Evolutionary conservation across 2,329 filamentous ascomycete species (phyloP).

Genomic region (Aschersonia sp.): DNA sequence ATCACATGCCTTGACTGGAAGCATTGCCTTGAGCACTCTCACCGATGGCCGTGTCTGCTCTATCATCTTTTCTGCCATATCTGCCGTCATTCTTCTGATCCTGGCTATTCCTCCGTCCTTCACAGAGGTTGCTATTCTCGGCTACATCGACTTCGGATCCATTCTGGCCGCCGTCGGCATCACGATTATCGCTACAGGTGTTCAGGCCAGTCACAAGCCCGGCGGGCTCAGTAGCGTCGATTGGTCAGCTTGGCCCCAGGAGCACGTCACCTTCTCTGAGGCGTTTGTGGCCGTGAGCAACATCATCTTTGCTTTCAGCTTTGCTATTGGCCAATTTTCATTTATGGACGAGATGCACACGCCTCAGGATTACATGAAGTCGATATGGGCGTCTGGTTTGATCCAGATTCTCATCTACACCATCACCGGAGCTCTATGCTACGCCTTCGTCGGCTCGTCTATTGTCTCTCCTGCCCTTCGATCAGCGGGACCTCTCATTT

Average conservation of each 20-base stretch:
- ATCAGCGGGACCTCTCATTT: slow-evolving; percentile 37
- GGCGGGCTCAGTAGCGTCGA: slow-evolving; percentile 9
- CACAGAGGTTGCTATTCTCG: slow-evolving; percentile 24
- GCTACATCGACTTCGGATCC: slow-evolving; percentile 36
- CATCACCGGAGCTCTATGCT: slow-evolving; percentile 46
- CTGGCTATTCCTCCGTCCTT: slow-evolving; percentile 25
- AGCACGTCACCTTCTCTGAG: slow-evolving; percentile 26
- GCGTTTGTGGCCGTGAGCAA: slow-evolving; percentile 44
- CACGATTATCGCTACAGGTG: slow-evolving; percentile 45
- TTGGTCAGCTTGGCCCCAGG: slow-evolving; percentile 21
- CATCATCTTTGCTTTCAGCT: slow-evolving; percentile 51
- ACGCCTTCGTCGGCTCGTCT: slow-evolving; percentile 44
- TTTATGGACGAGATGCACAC: slow-evolving; percentile 31
- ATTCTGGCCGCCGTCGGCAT: slow-evolving; percentile 45
- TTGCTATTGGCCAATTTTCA: slow-evolving; percentile 25
- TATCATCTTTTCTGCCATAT: slow-evolving; percentile 21
- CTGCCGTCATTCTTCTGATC: slow-evolving; percentile 20
- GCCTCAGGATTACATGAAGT: slow-evolving; percentile 23
- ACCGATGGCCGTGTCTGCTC: slow-evolving; percentile 32
- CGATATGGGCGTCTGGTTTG: slow-evolving; percentile 41
- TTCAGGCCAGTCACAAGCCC: slow-evolving; percentile 14
- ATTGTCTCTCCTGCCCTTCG: slow-evolving; percentile 50
- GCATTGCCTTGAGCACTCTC: slow-evolving; percentile 47
- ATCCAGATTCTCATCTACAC: slow-evolving; percentile 47
- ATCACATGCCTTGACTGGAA: slow-evolving; percentile 51